These are phyloP conservation scores for Citrus hindsii DNA, from an alignment of 345 rosid species.

Conservation along the genomic window DNA sequence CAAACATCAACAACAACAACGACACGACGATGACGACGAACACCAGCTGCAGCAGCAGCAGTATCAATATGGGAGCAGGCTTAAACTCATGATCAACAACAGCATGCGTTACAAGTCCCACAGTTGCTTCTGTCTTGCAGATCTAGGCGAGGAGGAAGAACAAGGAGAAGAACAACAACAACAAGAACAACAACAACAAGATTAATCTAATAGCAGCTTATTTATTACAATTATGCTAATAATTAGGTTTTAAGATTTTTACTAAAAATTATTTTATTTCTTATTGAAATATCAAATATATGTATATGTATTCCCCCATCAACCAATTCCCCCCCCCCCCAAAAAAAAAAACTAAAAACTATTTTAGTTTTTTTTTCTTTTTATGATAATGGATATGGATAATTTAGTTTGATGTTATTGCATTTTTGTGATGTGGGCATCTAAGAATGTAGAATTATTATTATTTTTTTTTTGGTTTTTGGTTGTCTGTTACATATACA, in stretches of 20 bases:
- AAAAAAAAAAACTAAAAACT: no score
- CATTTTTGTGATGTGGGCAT: not conserved
- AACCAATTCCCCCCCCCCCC: no score
- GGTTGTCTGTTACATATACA: no score
- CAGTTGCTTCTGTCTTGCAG: constrained; percentile 70
- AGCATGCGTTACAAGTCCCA: constrained; percentile 36
- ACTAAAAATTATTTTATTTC: not conserved
- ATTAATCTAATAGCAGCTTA: no score
- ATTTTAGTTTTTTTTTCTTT: no score
- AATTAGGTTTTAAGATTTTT: no score
- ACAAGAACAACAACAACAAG: no score
- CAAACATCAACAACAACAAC: not conserved
- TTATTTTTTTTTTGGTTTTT: no score
- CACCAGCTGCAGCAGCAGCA: not conserved
- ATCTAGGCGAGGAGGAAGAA: constrained; percentile 50
- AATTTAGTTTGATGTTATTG: not conserved
- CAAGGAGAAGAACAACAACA: not conserved
- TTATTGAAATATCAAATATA: not conserved
- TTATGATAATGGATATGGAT: not conserved
- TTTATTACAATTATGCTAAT: no score
- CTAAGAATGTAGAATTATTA: no score
- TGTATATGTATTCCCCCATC: no score
- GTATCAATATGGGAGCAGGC: constrained; percentile 9
- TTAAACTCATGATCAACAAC: not conserved
- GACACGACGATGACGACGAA: not conserved